These are phyloP conservation scores for Farysia itapuensis DNA, from an alignment of 1,284 basidiomycete species.

Conservation along the genomic window DNA sequence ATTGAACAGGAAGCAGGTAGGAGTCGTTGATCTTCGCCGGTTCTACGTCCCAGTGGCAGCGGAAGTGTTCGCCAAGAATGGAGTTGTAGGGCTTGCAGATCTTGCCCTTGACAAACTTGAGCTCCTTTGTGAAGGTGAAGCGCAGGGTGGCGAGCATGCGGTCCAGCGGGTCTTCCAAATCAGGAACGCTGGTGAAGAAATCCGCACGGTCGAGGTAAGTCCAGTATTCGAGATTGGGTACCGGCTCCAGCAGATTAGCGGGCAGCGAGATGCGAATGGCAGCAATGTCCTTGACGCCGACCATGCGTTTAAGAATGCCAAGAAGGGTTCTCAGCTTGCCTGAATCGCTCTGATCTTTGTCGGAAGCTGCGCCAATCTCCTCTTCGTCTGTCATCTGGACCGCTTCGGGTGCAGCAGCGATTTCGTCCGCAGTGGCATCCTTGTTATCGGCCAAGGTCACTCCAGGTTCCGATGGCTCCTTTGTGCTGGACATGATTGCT, in stretches of 20 bases:
- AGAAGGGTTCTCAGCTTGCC: constrained; percentile 55
- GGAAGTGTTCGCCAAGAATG: constrained; percentile 55
- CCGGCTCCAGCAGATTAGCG: constrained; percentile 55
- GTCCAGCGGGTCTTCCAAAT: constrained; percentile 83
- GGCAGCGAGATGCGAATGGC: constrained; percentile 56
- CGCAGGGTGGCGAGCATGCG: constrained; percentile 87
- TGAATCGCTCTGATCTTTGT: constrained; percentile 50
- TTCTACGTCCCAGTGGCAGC: constrained; percentile 55
- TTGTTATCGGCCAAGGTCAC: constrained; percentile 19
- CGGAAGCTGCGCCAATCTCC: constrained; percentile 45
- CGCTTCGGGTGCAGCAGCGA: constrained; percentile 41
- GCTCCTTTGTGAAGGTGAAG: constrained; percentile 86
- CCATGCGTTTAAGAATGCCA: constrained; percentile 53
- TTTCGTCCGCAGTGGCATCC: constrained; percentile 41
- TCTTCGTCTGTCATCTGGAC: constrained; percentile 52
- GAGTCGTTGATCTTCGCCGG: constrained; percentile 32
- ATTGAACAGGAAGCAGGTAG: constrained; percentile 37
- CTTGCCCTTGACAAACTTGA: constrained; percentile 83
- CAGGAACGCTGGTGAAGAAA: constrained; percentile 80
- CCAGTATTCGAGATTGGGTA: constrained; percentile 59
- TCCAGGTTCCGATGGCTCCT: background rate
- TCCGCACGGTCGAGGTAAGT: constrained; percentile 92
- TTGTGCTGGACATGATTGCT: background rate
- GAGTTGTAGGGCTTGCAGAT: constrained; percentile 84
- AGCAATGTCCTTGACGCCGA: constrained; percentile 57